Base-by-base conservation (phyloP, 768 basidiomycete species). In the Panaeolus cyanescens region DNA sequence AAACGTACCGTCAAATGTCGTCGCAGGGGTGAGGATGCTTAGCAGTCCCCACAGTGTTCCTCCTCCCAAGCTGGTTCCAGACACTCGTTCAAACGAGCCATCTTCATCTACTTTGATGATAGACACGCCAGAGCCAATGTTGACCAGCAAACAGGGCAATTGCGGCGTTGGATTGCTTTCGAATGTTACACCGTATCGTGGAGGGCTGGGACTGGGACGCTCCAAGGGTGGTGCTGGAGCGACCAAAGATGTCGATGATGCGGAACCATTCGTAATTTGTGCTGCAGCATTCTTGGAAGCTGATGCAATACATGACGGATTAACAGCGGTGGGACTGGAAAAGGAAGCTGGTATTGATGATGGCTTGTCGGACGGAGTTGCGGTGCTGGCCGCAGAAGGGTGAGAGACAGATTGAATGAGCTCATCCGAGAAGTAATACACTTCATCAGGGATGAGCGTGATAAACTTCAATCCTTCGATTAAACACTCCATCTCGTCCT, bases 401-500 rank as follows among this genome's bases (percentile, higher is more conserved):
- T 80, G 80, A 37, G 79, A 76, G 2, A 81, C 81, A 36, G 81
- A 80, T 71, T 92, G 91, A 59, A 98, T 96, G 67, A 98, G 87
- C 76, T 98, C 92, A 75, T 99, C 96, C 58, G 95, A 97, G 78
- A 98, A 99, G 82, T 90, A 98, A 78, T 99, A 99, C 30, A 93
- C 96, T 77, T 99, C 97, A 76, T 95, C 89, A 32, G 96, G 96
- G 62, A 99, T 96, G 73, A 92, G 88, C 33, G 91, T 91, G 74
- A 99, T 91, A 77, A 99, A 99, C 75, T 93, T 92, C 71, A 99
- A 82, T 30, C 97, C 97, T 68, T 94, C 90, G 66, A 98, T 99
- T 71, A 99, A 77, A 69, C 97, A 98, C 77, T 94, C 96, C 97
- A 99, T 99, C 83, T 99, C 97, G 73, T 99, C 97, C 75, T 99